Base-by-base conservation (phyloP, 805 yeast species). In the Monosporozyma solicola region DNA sequence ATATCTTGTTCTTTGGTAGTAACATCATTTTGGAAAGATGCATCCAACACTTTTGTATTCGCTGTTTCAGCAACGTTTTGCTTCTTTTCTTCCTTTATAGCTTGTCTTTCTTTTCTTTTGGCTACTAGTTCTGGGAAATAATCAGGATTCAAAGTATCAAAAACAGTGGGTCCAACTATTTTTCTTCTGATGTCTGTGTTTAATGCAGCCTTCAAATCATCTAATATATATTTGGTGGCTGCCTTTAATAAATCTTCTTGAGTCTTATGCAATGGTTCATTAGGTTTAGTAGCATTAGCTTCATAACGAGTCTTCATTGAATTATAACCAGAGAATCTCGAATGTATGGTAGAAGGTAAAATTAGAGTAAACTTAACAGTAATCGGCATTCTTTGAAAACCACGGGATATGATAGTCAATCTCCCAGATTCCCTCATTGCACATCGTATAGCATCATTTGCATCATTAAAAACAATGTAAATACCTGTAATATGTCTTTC, bases 131-230 rank as follows among this genome's bases (percentile, higher is more conserved):
- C 77, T 1, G 87, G 85, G 61, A 78, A 84, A 41, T 76, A 76
- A 3, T 77, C 79, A 41, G 82, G 83, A 53, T 79, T 77, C 57
- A 89, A 72, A 20, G 77, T 68, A 32, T 83, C 83, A 51, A 85
- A 72, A 16, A 89, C 78, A 1, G 76, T 74, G 0, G 94, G 88
- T 0, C 86, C 90, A 25, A 87, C 77, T 3, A 86, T 69, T 55
- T 88, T 78, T 61, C 83, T 92, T 58, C 86, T 74, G 25, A 89
- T 78, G 68, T 89, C 95, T 55, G 84, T 84, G 22, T 81, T 70
- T 47, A 89, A 65, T 48, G 83, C 81, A 10, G 73, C 71, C 54
- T 80, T 80, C 50, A 89, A 74, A 57, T 89, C 96, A 52, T 78
- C 80, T 27, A 83, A 63, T 48, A 90, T 71, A 51, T 76, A 69